A percentile compares a stretch with the other conserved stretches of the same genome.
Conservation (phyloP, 148 eudicot species). For the Rhododendron mucronatum region DNA sequence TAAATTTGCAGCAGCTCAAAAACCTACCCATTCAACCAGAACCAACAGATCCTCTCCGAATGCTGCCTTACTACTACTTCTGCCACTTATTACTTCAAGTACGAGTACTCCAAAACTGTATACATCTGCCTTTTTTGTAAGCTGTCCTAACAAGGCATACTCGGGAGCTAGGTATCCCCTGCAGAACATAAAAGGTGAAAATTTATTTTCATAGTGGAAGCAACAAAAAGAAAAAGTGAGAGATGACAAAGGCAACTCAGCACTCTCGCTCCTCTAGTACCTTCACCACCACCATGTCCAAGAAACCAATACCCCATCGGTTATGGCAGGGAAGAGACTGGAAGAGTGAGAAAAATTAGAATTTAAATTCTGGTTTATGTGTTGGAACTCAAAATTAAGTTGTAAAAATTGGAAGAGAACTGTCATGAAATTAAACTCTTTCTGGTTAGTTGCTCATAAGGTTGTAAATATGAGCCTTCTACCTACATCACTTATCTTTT, state of each 20-base stretch:
- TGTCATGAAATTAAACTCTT: background rate
- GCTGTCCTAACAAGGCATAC: conserved; percentile 37
- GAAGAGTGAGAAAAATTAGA: background rate
- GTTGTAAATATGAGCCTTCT: background rate
- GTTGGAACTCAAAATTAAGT: background rate
- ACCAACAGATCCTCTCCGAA: conserved; percentile 41
- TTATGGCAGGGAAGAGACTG: background rate
- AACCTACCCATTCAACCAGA: conserved; percentile 50
- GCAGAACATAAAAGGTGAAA: conserved; percentile 16
- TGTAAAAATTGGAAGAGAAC: background rate
- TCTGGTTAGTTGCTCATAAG: background rate
- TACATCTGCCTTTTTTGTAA: conserved; percentile 56
- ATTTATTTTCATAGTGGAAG: background rate
- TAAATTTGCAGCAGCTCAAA: background rate
- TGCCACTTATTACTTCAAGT: conserved; percentile 62
- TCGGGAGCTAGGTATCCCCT: conserved; percentile 73
- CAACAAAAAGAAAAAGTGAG: background rate
- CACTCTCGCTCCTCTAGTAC: background rate
- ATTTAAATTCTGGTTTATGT: background rate
- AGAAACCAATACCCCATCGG: background rate
- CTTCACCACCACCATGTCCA: background rate
- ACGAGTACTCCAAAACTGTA: conserved; percentile 59
- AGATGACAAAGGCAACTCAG: background rate
- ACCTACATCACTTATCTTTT: background rate
- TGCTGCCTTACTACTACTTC: conserved; percentile 40